Evolutionary conservation across 2,329 filamentous ascomycete genomes (phyloP), one percentile per base, ranked within the genome.

Genomic region (Sporothrix euskadiensis): DNA sequence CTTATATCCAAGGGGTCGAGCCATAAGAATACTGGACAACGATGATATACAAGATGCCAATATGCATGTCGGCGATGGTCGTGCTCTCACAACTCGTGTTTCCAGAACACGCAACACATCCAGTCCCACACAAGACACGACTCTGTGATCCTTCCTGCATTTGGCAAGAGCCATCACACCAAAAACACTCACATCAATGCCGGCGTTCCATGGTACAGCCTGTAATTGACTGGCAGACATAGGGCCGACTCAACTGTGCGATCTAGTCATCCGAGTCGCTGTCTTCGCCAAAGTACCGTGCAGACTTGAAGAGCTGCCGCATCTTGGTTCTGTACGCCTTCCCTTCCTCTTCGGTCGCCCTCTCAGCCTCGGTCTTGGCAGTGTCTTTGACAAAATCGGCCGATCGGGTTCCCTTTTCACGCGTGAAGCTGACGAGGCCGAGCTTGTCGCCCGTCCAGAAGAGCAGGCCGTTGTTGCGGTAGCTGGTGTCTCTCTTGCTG

Each of bases 371-470:
- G 63, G 82, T 82, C 69, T 82, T 81, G 10, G 81, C 80, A 41
- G 81, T 80, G 41, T 81, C 78, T 41, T 84, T 81, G 72, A 87
- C 85, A 77, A 90, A 89, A 69, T 87, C 86, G 8, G 85, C 83
- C 0, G 84, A 79, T 8, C 79, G 81, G 76, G 87, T 88, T 0
- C 85, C 83, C 4, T 85, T 81, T 78, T 81, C 79, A 54, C 84
- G 82, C 0, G 89, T 88, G 79, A 92, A 92, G 72, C 83, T 85
- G 26, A 97, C 81, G 73, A 96, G 84, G 0, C 94, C 94, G 65
- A 97, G 83, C 76, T 90, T 90, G 74, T 97, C 94, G 22, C 94
- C 94, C 0, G 94, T 97, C 94, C 94, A 97, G 65, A 97, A 85
- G 4, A 97, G 81, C 14, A 98, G 81, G 77, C 95, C 91, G 78